phyloP scores from a whole-genome alignment of 164 flowering plant species.

The Annona cherimola region DNA sequence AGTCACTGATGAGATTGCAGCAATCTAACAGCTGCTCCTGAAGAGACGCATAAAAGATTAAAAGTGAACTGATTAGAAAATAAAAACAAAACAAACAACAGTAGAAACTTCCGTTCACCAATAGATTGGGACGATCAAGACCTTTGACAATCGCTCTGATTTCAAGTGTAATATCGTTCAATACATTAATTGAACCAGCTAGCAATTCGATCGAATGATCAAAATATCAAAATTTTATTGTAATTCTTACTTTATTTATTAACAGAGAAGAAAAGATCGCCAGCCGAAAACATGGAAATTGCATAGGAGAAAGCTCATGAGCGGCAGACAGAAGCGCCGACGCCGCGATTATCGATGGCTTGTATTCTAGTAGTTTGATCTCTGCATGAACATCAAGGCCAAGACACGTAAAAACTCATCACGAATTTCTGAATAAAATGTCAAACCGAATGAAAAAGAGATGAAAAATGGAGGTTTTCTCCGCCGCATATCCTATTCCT shows the following conservation, averaged over 20 bases:
- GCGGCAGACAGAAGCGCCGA: conserved; percentile 56
- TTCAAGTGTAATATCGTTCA: background rate
- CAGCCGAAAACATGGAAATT: conserved; percentile 25
- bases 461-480: background rate
- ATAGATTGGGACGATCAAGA: background rate
- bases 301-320: conserved; percentile 48
- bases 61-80: background rate
- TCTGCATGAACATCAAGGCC: conserved; percentile 25
- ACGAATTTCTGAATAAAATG: background rate
- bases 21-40: conserved; percentile 47
- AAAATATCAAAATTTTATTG: no score
- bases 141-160: background rate
- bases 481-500: background rate
- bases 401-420: background rate
- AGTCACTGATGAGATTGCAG: conserved; percentile 29
- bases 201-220: no score
- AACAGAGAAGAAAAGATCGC: conserved; percentile 36
- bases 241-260: conserved; percentile 48
- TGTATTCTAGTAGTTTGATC: conserved; percentile 43
- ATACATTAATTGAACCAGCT: no score
- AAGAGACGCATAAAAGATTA: background rate
- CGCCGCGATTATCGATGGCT: conserved; percentile 60
- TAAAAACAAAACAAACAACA: background rate
- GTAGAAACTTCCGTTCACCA: background rate
- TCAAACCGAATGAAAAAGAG: background rate